Percentiles rank a stretch among this genome's conserved stretches.
phyloP scores from a whole-genome alignment of 192 early-diverging fungal genomes.

The Backusella circina region DNA sequence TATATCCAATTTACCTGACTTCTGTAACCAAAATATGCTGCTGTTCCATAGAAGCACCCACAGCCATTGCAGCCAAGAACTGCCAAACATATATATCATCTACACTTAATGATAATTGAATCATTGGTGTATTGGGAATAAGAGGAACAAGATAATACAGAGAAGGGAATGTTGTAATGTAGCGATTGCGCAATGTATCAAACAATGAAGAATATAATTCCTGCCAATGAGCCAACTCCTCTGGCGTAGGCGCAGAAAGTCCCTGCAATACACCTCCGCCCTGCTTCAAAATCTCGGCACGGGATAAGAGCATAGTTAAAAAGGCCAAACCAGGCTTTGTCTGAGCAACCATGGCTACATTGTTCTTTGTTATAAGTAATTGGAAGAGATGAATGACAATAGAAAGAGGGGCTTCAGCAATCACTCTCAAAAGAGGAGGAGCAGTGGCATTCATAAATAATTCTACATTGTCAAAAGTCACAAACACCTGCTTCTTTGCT shows the following conservation, averaged over 20 bases:
- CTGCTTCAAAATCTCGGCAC: conserved; percentile 89
- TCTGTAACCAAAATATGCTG: conserved; percentile 90
- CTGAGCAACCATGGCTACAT: conserved; percentile 80
- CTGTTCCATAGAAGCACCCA: conserved; percentile 91
- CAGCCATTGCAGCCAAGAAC: conserved; percentile 94
- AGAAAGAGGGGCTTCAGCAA: conserved; percentile 80
- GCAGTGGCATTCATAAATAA: conserved; percentile 88
- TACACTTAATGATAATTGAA: conserved; percentile 35
- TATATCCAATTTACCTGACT: conserved; percentile 56
- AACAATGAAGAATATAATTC: conserved; percentile 88
- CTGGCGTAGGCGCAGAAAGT: conserved; percentile 37
- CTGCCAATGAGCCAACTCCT: conserved; percentile 62
- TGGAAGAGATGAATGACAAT: conserved; percentile 78
- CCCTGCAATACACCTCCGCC: conserved; percentile 46
- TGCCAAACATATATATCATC: conserved; percentile 97
- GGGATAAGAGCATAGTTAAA: conserved; percentile 85
- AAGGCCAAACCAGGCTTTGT: conserved; percentile 84
- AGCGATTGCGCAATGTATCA: conserved; percentile 65
- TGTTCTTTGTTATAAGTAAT: conserved; percentile 87
- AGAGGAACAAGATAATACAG: conserved; percentile 36
- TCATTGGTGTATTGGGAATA: conserved; percentile 26
- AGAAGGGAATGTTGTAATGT: conserved; percentile 74
- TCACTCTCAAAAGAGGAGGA: conserved; percentile 75
- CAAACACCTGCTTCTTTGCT: conserved; percentile 23
- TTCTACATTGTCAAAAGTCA: conserved; percentile 67